phyloP scores from a whole-genome alignment of 495 filamentous ascomycete genomes.

The Penicillium manginii region DNA sequence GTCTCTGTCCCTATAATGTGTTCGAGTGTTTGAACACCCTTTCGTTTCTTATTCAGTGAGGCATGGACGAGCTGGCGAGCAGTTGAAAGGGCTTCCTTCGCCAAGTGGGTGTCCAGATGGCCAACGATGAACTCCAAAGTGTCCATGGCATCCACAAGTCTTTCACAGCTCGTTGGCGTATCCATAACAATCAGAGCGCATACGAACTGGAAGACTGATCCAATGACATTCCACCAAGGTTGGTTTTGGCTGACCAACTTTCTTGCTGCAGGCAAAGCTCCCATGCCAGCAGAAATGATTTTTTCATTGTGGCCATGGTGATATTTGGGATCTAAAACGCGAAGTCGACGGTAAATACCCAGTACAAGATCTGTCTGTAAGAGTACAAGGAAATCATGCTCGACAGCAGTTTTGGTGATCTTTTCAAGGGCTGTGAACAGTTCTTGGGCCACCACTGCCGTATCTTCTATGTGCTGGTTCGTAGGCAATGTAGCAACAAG shows the following conservation, averaged over 20 bases:
- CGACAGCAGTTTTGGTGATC: conserved; percentile 15
- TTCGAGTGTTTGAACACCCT: conserved; percentile 22
- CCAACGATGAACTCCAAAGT: conserved; percentile 37
- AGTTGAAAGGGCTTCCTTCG: conserved; percentile 44
- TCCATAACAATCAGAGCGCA: conserved; percentile 49
- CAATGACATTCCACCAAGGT: conserved; percentile 49
- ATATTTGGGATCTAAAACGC: conserved; percentile 30
- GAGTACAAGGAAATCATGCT: conserved; percentile 32
- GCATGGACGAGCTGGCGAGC: conserved; percentile 35
- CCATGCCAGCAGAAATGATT: conserved; percentile 20
- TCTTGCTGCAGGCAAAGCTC: conserved; percentile 30
- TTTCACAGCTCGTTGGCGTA: conserved; percentile 32
- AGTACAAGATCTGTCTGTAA: conserved; percentile 42
- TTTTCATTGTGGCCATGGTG: conserved; percentile 24
- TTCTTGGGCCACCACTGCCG: conserved; percentile 15
- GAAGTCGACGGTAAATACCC: conserved; percentile 43
- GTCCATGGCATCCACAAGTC: conserved; percentile 39
- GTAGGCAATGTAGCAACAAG: conserved; percentile 28
- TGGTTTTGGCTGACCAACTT: conserved; percentile 27
- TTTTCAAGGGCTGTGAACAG: conserved; percentile 19
- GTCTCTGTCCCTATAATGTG: conserved; percentile 13
- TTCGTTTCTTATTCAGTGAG: conserved; percentile 29
- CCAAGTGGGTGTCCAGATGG: conserved; percentile 36
- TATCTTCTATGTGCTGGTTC: conserved; percentile 10
- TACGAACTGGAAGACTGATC: conserved; percentile 46